Base-by-base conservation (phyloP, 495 filamentous ascomycete species). In the Penicillium samsonianum region DNA sequence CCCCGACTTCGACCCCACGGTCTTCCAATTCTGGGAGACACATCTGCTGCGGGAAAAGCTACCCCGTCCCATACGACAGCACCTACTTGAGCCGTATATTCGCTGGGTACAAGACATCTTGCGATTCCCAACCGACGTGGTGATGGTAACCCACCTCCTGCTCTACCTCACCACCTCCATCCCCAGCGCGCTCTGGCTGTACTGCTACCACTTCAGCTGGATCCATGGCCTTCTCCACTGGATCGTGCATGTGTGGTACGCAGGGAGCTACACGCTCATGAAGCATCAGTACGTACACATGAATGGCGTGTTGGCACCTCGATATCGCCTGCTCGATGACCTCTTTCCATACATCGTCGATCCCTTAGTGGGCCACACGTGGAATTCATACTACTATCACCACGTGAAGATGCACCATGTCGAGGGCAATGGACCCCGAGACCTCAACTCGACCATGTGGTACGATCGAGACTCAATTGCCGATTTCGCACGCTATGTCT, bases 361-460 rank as follows among this genome's bases (percentile, higher is more conserved):
- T 61, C 89, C 89, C 4, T 66, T 92, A 51, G 86, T 89, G 78
- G 89, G 89, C 4, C 89, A 92, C 61, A 90, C 89, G 0, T 91
- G 87, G 87, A 87, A 92, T 67, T 85, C 82, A 11, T 92, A 91
- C 69, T 92, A 80, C 66, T 90, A 90, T 61, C 89, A 92, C 67
- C 89, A 91, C 59, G 86, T 91, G 56, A 91, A 92, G 73, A 86
- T 89, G 65, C 89, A 91, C 65, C 89, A 92, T 62, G 85, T 91
- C 50, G 89, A 92, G 66, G 85, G 82, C 52, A 92, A 92, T 66
- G 89, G 89, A 1, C 88, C 89, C 0, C 76, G 83, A 42, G 89
- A 92, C 62, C 78, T 92, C 5, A 87, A 82, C 8, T 87, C 87
- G 0, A 91, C 89, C n/a, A 79, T 91, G 30, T 80, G 85, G 17